Evolutionary conservation across 345 rosid genomes (phyloP), one percentile per base, ranked within the genome.

Genomic region (Brassica rapa): DNA sequence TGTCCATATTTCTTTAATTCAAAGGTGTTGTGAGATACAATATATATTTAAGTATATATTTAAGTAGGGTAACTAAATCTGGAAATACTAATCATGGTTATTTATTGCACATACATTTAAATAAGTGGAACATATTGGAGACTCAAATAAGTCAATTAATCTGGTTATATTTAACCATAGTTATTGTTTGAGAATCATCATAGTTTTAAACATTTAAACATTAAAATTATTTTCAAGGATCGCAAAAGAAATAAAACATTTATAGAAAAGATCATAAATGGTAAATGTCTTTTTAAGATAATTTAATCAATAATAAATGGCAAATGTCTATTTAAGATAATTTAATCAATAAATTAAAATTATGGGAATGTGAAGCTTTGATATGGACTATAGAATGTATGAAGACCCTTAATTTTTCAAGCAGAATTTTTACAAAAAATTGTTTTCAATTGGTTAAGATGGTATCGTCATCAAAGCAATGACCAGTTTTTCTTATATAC

Each of bases 121-220:
- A 46, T 72, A 78, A 65, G 59, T 43, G 30, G 15, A 59, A 70
- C 62, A 71, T 77, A 53, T 71, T 37, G 61, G 37, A 77, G 61
- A 71, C 73, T 1, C 15, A 72, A 16, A 78, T 29, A 19, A 49
- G 75, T 6, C 43, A 65, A 66, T 3, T 62, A 61, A 62, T 72
- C 66, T 71, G 4, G 14, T 65, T 71, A 29, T 71, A 39, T 19
- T 19, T 56, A 63, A 46, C 53, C 15, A 46, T 46, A 46, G 16
- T 46, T 15, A 53, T 35, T 37, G 6, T 65, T 37, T 37, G 3
- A 37, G 9, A 33, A 16, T 37, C 12, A 19, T 30, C 16, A 23
- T 39, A 39, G n/a, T 39, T 43, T 66, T 2, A 53, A 53, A 66
- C 19, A 11, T 43, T 23, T 11, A 53, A 15, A 37, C 16, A 66